A percentile compares a stretch with the other conserved stretches of the same genome.
These are phyloP conservation scores for Pholiota conissans DNA, from an alignment of 768 basidiomycete species.

Conservation along the genomic window DNA sequence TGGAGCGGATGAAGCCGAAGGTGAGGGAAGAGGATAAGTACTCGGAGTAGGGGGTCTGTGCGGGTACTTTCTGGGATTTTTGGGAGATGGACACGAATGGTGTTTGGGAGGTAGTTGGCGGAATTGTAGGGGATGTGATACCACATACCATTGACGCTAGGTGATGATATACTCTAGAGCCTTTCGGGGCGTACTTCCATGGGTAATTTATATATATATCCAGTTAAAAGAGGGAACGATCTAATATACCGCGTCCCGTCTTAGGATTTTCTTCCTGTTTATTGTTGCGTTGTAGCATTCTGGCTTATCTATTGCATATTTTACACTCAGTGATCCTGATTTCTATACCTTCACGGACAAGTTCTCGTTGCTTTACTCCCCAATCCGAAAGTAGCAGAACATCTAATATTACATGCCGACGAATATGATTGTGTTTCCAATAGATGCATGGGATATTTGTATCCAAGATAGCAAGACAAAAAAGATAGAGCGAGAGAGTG, in stretches of 20 bases:
- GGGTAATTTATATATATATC: not conserved
- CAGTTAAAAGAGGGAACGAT: not conserved
- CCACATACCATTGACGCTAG: not conserved
- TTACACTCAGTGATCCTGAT: too few species aligned
- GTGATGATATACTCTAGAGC: not conserved
- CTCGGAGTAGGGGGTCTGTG: slow-evolving; percentile 48
- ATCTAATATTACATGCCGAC: too few species aligned
- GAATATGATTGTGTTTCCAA: too few species aligned
- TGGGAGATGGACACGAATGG: not conserved
- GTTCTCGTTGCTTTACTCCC: too few species aligned
- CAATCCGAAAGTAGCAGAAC: too few species aligned
- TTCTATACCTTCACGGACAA: too few species aligned
- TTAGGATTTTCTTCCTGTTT: not conserved
- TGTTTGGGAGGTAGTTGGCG: not conserved
- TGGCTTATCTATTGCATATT: not conserved
- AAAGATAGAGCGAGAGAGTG: too few species aligned
- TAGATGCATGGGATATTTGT: too few species aligned
- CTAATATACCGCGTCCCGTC: not conserved
- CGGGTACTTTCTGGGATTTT: not conserved
- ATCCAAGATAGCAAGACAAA: too few species aligned
- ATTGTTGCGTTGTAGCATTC: not conserved
- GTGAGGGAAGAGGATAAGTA: slow-evolving; percentile 60
- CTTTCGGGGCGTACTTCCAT: not conserved
- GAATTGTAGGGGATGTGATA: not conserved
- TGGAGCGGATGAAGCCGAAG: slow-evolving; percentile 67